Evolutionary conservation across 306 rosid species (phyloP).

Genomic region (Erythrophleum fordii): DNA sequence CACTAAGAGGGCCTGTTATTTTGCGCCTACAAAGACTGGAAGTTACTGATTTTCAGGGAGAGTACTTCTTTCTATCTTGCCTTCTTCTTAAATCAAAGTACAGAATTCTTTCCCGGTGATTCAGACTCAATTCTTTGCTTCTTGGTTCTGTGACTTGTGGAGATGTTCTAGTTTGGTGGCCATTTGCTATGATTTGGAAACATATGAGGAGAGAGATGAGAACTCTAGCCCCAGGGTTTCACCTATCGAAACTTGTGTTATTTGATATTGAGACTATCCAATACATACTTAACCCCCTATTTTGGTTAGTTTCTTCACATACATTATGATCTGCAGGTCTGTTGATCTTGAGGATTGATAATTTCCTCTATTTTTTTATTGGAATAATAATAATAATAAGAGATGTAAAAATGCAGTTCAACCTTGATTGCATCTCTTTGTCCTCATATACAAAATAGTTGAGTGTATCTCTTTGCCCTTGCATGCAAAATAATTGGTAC

Average conservation of each 20-base stretch:
- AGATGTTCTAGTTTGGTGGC: not conserved
- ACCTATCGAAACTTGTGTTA: constrained; percentile 13
- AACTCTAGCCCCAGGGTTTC: not conserved
- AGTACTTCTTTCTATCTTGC: not conserved
- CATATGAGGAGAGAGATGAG: not conserved
- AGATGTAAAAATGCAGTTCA: constrained; percentile 14
- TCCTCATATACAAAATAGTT: not conserved
- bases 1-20: not conserved
- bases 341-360: not conserved
- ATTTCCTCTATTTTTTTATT: not conserved
- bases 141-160: constrained; percentile 1
- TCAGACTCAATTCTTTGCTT: not conserved
- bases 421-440: constrained; percentile 13
- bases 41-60: not conserved
- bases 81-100: not conserved
- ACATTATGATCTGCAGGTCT: constrained; percentile 4
- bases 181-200: not conserved
- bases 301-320: constrained; percentile 20
- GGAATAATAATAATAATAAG: not conserved
- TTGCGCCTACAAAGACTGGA: not conserved
- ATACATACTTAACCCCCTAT: not conserved
- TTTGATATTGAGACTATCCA: not conserved
- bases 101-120: not conserved
- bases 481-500: constrained; percentile 18
- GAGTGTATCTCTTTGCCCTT: not conserved